Evolutionary conservation across 208 protist species (phyloP).

Genomic region (Trypanosoma congolense): DNA sequence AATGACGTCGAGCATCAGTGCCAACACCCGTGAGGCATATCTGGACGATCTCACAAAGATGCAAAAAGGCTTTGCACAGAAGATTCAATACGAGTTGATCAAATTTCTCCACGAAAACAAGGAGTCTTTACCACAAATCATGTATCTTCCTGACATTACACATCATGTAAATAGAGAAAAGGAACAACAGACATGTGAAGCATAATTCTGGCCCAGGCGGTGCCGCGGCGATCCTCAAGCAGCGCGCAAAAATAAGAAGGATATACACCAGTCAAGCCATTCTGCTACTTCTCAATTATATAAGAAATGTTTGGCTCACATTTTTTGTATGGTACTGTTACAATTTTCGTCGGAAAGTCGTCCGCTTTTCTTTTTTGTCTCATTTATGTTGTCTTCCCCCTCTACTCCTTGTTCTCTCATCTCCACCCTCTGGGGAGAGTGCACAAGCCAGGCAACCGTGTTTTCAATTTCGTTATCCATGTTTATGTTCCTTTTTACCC

Average conservation of each 20-base stretch:
- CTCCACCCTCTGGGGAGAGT: too few species aligned
- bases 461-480: neutral
- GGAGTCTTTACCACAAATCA: slow-evolving; percentile 63
- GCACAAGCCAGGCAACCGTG: neutral
- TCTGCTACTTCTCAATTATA: too few species aligned
- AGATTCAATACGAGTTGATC: slow-evolving; percentile 76
- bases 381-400: neutral
- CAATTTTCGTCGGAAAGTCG: neutral
- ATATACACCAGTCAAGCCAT: too few species aligned
- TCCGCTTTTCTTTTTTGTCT: neutral
- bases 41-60: slow-evolving; percentile 40
- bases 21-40: slow-evolving; percentile 29
- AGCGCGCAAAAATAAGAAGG: too few species aligned
- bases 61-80: slow-evolving; percentile 38
- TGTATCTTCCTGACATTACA: slow-evolving; percentile 74
- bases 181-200: neutral
- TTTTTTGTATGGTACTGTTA: neutral
- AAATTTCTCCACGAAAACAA: slow-evolving; percentile 84
- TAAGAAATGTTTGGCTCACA: too few species aligned
- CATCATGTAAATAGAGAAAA: slow-evolving; percentile 30
- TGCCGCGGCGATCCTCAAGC: too few species aligned
- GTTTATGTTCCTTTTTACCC: neutral
- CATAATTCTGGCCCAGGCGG: too few species aligned
- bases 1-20: slow-evolving; percentile 18
- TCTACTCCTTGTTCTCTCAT: neutral